Base-by-base conservation (phyloP, 495 filamentous ascomycete genomes). In the Recurvomyces mirabilis region DNA sequence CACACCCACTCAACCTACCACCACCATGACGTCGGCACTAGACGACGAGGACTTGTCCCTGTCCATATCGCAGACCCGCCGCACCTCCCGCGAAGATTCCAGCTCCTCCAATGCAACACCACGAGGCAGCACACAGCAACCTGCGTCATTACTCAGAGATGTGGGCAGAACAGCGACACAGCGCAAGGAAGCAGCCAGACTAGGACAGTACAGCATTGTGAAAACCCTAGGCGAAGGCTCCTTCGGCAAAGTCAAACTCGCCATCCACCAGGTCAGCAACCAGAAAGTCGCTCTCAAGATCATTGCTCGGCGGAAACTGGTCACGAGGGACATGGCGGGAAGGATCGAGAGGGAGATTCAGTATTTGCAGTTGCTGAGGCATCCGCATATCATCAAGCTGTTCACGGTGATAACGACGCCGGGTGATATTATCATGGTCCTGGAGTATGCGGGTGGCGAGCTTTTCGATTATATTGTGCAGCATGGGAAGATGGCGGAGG, bases 341-440 rank as follows among this genome's bases (percentile, higher is more conserved):
- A 73, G 91, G 37, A 89, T 98, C 34, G 93, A 96, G 66, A 77
- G 93, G 54, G 91, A 98, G 70, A 98, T 98, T 46, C 87, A 94
- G 59, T 98, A 96, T 59, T 73, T 98, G 40, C 91, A 98, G 67
- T 67, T 98, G 49, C 73, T 98, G 28, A 75, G 91, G 44, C 91
- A 98, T 65, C 91, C 91, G 36, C 91, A 98, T 64, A 98, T 98
- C 63, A 98, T 98, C 66, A 98, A 98, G 65, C 71, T 98, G 85
- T 95, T 72, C 58, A 96, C 89, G 33, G 91, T 96, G 47, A 94
- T 98, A 61, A 94, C 89, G 33, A 94, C 87, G 18, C 74, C 81
- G 24, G 71, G 71, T 38, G 91, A 98, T 60, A 96, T 98, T 63
- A 87, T 95, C 60, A 98, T 98, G 91, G 91, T 98, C 13, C 75